Evolutionary conservation across 2,329 filamentous ascomycete species (phyloP), one percentile per base, ranked within the genome.

Genomic region (Pyrenochaeta sp.): DNA sequence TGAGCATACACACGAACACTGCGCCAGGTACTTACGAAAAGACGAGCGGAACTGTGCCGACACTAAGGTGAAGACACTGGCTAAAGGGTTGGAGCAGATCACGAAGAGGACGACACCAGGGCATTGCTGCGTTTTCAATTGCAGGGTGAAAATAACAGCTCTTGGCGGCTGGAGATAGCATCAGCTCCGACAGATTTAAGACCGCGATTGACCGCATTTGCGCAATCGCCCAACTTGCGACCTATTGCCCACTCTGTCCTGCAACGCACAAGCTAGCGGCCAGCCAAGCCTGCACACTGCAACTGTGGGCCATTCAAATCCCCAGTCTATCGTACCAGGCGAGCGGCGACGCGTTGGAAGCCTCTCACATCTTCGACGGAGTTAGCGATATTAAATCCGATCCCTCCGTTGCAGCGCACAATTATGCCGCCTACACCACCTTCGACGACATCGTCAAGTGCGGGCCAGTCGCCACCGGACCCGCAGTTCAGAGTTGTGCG

Each of bases 401-500:
- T 52, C 43, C 21, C 45, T 60, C 62, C 60, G 51, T 39, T 15
- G 21, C 15, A 12, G 14, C 20, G 4, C n/a, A 29, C 50, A 39
- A 66, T 45, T 44, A 91, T 92, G 90, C 87, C 87, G 55, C 90
- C 90, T 20, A 92, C 90, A 45, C 89, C 91, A 49, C 87, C 89
- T 17, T 92, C 90, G 27, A 91, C 89, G 48, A 88, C 87, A 31
- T 90, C 91, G 7, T 95, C 92, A 14, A 87, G 81, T 61, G 87
- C 87, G 54, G 86, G 89, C 60, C 89, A 90, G 58, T 96, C 92
- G 39, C 92, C 93, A 33, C 92, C 92, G 30, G 91, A 97, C 74
- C 87, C 90, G 47, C 90, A 94, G 63, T 96, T 91, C 70, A 87
- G 91, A 66, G 89, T 97, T 45, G 90, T 97, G 54, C 88, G 94